Evolutionary conservation across 2,329 filamentous ascomycete genomes (phyloP), one percentile per base, ranked within the genome.

Genomic region (Exophiala sp.): DNA sequence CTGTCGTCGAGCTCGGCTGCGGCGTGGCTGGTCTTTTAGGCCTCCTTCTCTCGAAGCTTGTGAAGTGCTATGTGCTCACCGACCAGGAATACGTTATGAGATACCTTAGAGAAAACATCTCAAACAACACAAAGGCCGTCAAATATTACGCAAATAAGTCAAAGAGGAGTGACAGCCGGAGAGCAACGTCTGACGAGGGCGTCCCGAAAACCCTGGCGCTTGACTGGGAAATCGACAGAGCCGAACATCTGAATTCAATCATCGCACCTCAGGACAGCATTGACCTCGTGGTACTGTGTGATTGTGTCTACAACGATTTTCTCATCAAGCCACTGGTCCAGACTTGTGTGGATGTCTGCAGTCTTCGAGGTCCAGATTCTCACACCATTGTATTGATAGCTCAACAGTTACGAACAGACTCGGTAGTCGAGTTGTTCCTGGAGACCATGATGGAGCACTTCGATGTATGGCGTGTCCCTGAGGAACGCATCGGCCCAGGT

Each of bases 301-400:
- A 99, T 70, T 96, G 91, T 70, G 87, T 99, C 62, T 99, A 95
- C 76, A 99, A 97, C 71, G 89, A 96, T 61, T 82, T 87, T 2
- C 80, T 97, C 2, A 82, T 97, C 20, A 75, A 81, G 40, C 90
- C 91, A 0, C 82, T 97, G 45, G 88, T 94, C n/a, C 81, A 86
- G 63, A 88, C 89, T 0, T 95, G 89, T 68, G 82, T 77, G 5
- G 88, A 95, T 58, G 78, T 85, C 20, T 95, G 90, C 69, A 73
- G 73, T 8, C 70, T 92, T 12, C 76, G 85, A 33, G 66, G 68
- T 1, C 47, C 54, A 9, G 33, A 14, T 3, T 11, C 38, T 33
- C 63, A 56, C 34, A 80, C 87, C 2, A 87, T 96, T 0, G 91
- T 88, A 66, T 72, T 97, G 5, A 79, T 97, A 47, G 92, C 89